Base-by-base conservation (phyloP, 192 early-diverging fungal species). In the Entomortierella parvispora region DNA sequence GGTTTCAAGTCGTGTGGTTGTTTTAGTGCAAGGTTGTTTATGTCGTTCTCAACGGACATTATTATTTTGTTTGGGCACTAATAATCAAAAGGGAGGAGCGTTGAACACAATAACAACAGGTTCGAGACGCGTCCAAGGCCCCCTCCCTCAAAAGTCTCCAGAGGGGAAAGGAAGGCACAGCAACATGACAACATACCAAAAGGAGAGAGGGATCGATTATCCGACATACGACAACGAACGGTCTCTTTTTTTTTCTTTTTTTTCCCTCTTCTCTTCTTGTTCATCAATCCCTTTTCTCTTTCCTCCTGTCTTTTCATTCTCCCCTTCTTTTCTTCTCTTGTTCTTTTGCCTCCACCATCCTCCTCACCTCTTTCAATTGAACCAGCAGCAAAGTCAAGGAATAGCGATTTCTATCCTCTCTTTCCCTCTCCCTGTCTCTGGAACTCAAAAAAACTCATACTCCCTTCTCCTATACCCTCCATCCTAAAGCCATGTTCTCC, bases 401-500 rank as follows among this genome's bases (percentile, higher is more conserved):
- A n/a, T n/a, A n/a, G n/a, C n/a, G 37, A 56, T 57, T 51, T 64
- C n/a, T 23, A n/a, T 58, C 33, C 29, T 28, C 62, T 5, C 20
- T 23, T 11, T 47, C 50, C 43, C 0, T 32, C 26, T 14, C 12
- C 5, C 31, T 46, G 26, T 44, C 25, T 43, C 65, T 50, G 14
- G 44, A 10, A 46, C n/a, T 42, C 11, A 25, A 11, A 18, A 32
- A 22, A 12, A 40, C 40, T 26, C 62, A 37, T 12, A 25, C 18
- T 14, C 20, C 26, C 11, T 22, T 15, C 28, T 7, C 15, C 52
- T 32, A 25, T 5, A 1, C 26, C 31, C 23, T 18, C 12, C 31
- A n/a, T 15, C 9, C 51, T 50, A n/a, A 9, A 48, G 48, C 2
- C 11, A 77, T 77, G 72, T 44, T 52, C 34, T 25, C 58, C n/a